Conservation (phyloP, 2,329 filamentous ascomycete genomes). For the Stromatinia cepivora region DNA sequence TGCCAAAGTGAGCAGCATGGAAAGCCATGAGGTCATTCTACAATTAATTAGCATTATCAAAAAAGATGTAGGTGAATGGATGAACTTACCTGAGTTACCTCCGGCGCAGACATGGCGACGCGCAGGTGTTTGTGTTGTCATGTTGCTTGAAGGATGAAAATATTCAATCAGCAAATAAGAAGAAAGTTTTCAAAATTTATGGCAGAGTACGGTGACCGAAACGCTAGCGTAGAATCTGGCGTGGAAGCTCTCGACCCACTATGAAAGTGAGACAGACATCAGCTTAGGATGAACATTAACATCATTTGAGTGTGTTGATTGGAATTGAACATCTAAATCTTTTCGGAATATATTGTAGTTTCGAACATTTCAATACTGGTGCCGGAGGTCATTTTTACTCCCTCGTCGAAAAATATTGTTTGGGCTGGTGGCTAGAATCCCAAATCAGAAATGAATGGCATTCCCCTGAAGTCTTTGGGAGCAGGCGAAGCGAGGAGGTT, state of each 20-base stretch:
- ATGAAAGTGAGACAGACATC: neutral
- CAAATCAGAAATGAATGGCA: neutral
- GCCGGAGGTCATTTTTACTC: too few species aligned
- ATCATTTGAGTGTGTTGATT: neutral
- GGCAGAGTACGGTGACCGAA: conserved; percentile 13
- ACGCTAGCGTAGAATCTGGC: neutral
- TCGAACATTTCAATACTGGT: neutral
- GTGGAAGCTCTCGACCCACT: neutral
- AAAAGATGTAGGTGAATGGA: too few species aligned
- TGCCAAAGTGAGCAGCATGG: conserved; percentile 37
- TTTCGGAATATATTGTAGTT: neutral
- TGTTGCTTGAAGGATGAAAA: conserved; percentile 12
- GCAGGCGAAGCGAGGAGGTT: neutral
- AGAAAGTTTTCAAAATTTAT: conserved; percentile 20
- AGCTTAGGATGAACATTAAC: neutral
- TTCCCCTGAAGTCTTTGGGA: neutral
- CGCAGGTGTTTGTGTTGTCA: neutral
- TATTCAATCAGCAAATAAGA: neutral
- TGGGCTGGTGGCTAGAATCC: neutral
- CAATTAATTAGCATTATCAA: neutral
- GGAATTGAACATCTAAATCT: neutral
- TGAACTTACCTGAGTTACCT: conserved; percentile 15
- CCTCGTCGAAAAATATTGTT: too few species aligned
- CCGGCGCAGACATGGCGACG: conserved; percentile 22
- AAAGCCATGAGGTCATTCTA: conserved; percentile 38